Evolutionary conservation across 371 early-diverging fungal species (phyloP).

Genomic region (Apophysomyces ossiformis): DNA sequence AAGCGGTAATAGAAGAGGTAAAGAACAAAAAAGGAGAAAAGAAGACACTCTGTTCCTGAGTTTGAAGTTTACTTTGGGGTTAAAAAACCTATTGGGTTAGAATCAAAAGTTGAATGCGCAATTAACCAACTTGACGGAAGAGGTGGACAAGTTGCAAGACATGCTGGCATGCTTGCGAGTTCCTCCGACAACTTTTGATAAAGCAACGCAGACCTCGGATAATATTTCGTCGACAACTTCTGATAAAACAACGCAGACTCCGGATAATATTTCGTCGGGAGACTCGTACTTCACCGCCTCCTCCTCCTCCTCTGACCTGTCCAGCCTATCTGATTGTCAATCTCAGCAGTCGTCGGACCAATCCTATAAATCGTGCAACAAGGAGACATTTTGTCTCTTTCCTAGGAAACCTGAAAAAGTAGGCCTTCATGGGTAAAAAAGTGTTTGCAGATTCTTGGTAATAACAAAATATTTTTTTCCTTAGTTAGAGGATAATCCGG

Average conservation of each 20-base stretch:
- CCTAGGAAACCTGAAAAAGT: background rate
- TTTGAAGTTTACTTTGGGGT: too few relatives aligned
- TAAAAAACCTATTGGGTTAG: background rate
- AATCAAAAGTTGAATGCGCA: constrained; percentile 19
- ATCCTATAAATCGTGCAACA: too few relatives aligned
- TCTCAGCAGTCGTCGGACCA: too few relatives aligned
- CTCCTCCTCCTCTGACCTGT: too few relatives aligned
- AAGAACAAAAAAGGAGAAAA: background rate
- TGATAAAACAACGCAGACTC: background rate
- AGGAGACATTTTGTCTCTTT: too few relatives aligned
- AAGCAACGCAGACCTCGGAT: background rate
- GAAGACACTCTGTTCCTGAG: too few relatives aligned
- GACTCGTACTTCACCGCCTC: too few relatives aligned
- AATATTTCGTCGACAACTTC: too few relatives aligned
- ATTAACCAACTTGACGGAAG: constrained; percentile 12
- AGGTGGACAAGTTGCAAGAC: background rate
- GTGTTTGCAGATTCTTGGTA: background rate
- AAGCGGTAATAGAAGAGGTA: constrained; percentile 24
- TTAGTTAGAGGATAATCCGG: background rate
- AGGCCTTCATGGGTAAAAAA: background rate
- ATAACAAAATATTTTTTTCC: too few relatives aligned
- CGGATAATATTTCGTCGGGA: too few relatives aligned
- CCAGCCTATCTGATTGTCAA: too few relatives aligned
- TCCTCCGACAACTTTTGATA: background rate
- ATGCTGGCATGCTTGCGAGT: background rate